A percentile compares a stretch with the other conserved stretches of the same genome.
These are phyloP conservation scores for Solanum etuberosum DNA, from an alignment of 257 asterid species.

Conservation along the genomic window DNA sequence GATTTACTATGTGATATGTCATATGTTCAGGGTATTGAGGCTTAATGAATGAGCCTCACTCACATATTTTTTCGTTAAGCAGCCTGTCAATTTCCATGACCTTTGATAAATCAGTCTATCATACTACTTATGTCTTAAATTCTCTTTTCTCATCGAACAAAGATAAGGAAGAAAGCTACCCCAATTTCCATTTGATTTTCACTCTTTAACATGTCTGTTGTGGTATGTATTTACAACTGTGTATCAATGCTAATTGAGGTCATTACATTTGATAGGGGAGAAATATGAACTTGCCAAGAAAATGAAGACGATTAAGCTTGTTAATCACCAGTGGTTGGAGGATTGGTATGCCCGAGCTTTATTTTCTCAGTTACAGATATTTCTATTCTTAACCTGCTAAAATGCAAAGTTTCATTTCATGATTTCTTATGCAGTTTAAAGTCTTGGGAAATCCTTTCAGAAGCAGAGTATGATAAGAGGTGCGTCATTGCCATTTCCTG, in stretches of 20 bases:
- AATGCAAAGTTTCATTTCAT: not conserved
- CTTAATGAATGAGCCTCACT: not conserved
- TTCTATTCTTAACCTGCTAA: not conserved
- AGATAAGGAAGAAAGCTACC: not conserved
- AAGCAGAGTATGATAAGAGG: slow-evolving; percentile 68
- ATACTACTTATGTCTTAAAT: not conserved
- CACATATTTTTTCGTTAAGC: not conserved
- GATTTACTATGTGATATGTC: not conserved
- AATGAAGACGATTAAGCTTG: slow-evolving; percentile 53
- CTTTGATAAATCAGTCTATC: not conserved
- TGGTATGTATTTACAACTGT: not conserved
- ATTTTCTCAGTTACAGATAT: not conserved
- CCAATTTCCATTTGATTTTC: not conserved
- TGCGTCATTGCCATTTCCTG: slow-evolving; percentile 14
- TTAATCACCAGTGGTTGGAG: slow-evolving; percentile 89
- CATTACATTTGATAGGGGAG: slow-evolving; percentile 45
- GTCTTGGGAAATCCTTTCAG: slow-evolving; percentile 91
- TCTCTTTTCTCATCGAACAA: not conserved
- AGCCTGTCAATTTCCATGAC: not conserved
- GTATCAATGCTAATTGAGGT: not conserved
- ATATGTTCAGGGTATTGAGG: not conserved
- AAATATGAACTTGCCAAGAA: slow-evolving; percentile 85
- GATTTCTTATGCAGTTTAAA: slow-evolving; percentile 41
- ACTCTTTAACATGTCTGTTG: not conserved
- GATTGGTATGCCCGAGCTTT: slow-evolving; percentile 46